Base-by-base conservation (phyloP, 352 stramenopile species). In the Globisporangium nodosum region DNA sequence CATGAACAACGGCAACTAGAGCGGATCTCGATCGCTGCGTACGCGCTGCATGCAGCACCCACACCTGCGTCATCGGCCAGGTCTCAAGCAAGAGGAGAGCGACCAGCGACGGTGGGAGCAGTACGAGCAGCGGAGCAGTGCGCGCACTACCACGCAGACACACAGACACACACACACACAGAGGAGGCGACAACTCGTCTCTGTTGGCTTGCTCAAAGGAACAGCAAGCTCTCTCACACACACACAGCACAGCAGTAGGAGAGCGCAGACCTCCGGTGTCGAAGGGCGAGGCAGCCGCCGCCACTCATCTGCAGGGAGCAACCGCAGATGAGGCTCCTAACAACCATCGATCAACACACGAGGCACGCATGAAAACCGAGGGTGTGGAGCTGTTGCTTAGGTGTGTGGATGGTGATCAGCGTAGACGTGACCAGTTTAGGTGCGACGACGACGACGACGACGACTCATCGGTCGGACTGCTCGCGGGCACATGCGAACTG, bases 1-100 rank as follows among this genome's bases (percentile, higher is more conserved):
- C 56, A 56, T 82, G 52, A 77, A 81, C 62, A 84, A 79, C 58
- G 67, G 69, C 48, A 73, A 76, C 52, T 66, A 61, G 49, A 43
- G 57, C 20, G 43, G 31, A 50, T 54, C 49, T 43, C 24, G 16
- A 8, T 30, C n/a, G 12, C 12, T 37, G 15, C 27, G 5, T 42
- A 5, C 24, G 24, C 2, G 13, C 8, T 31, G 9, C 13, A 20
- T 11, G 7, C 50, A 13, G 20, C 27, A 54, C 52, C 52, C 52
- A 63, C 20, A 52, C 16, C 52, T 27, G 46, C 56, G 56, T 21
- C 16, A 58, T 18, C 56, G 24, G 69, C 50, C 63, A 45, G 65
- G 48, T 16, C 45, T 33, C 35, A 56, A 20, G 54, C n/a, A 21
- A 18, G 42, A 46, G 62, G 60, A 58, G 49, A 39, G 37, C 45